These are phyloP conservation scores for Larix kaempferi DNA, from an alignment of 75 land plant genomes.

Conservation along the genomic window DNA sequence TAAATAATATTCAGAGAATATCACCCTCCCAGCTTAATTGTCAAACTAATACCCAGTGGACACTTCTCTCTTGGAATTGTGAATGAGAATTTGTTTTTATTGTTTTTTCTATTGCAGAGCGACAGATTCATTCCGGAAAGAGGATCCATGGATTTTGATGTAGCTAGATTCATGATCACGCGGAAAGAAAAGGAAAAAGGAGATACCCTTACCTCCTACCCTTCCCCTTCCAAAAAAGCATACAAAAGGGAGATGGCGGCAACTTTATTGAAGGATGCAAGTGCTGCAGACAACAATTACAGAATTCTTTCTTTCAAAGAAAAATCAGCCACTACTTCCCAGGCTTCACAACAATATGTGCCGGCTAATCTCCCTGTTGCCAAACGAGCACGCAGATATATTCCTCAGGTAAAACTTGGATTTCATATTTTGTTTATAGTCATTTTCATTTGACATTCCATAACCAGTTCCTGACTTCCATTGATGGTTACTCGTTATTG, in stretches of 20 bases:
- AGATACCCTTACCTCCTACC: slow-evolving; percentile 6
- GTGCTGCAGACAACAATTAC: slow-evolving; percentile 28
- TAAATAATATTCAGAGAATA: too few species aligned
- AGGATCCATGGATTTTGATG: slow-evolving; percentile 61
- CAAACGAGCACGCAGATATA: neutral
- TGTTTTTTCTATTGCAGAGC: slow-evolving; percentile 26
- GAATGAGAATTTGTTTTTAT: neutral
- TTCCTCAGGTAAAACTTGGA: slow-evolving; percentile 2
- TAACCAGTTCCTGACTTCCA: too few species aligned
- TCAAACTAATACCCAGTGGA: too few species aligned
- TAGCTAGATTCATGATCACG: slow-evolving; percentile 41
- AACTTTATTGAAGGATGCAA: slow-evolving; percentile 34
- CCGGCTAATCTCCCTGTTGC: neutral
- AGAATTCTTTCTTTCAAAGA: slow-evolving; percentile 54
- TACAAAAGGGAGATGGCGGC: slow-evolving; percentile 56
- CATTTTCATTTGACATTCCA: neutral
- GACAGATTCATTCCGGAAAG: slow-evolving; percentile 70
- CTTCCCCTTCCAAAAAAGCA: slow-evolving; percentile 33
- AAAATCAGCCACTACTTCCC: slow-evolving; percentile 16
- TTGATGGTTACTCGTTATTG: too few species aligned
- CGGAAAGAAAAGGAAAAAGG: slow-evolving; percentile 23
- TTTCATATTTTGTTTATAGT: neutral
- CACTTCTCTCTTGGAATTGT: too few species aligned
- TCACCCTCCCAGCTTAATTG: too few species aligned
- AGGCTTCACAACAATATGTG: neutral